Evolutionary conservation across 805 yeast genomes (phyloP).

Genomic region (Zygotorulaspora florentina): DNA sequence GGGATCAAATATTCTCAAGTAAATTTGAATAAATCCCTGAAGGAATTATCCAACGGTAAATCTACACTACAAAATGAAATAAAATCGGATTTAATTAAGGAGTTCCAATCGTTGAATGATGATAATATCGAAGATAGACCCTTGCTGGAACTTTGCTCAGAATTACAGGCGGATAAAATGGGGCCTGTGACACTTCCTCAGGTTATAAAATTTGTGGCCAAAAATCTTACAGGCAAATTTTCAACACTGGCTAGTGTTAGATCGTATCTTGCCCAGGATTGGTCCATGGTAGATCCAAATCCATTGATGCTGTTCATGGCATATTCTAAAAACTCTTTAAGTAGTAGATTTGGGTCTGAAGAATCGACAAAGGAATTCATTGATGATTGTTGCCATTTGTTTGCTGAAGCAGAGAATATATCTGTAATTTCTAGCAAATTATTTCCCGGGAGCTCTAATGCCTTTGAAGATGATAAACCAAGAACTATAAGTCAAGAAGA

Average conservation of each 20-base stretch:
- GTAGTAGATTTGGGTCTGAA: conserved; percentile 5
- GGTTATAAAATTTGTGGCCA: conserved; percentile 10
- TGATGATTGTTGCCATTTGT: conserved; percentile 9
- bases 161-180: conserved; percentile 2
- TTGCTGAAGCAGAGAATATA: conserved; percentile 8
- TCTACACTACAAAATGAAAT: conserved; percentile 50
- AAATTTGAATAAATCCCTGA: conserved; percentile 80
- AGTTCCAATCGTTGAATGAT: conserved; percentile 8
- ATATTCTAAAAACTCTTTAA: conserved; percentile 1
- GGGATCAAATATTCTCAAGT: conserved; percentile 17
- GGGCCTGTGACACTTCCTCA: conserved; percentile 12
- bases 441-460: conserved; percentile 47
- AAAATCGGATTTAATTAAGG: conserved; percentile 13
- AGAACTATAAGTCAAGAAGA: conserved; percentile 90
- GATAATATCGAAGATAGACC: conserved; percentile 13
- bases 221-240: conserved; percentile 8
- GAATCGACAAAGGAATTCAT: conserved; percentile 7
- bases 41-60: conserved; percentile 92
- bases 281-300: conserved; percentile 10
- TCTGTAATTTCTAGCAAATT: background rate
- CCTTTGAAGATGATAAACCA: conserved; percentile 91
- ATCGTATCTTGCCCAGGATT: conserved; percentile 7
- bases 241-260: conserved; percentile 8
- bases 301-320: conserved; percentile 12
- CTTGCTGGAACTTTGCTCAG: conserved; percentile 4